Evolutionary conservation across 148 eudicot genomes (phyloP), one percentile per base, ranked within the genome.

Genomic region (Chenopodium quinoa): DNA sequence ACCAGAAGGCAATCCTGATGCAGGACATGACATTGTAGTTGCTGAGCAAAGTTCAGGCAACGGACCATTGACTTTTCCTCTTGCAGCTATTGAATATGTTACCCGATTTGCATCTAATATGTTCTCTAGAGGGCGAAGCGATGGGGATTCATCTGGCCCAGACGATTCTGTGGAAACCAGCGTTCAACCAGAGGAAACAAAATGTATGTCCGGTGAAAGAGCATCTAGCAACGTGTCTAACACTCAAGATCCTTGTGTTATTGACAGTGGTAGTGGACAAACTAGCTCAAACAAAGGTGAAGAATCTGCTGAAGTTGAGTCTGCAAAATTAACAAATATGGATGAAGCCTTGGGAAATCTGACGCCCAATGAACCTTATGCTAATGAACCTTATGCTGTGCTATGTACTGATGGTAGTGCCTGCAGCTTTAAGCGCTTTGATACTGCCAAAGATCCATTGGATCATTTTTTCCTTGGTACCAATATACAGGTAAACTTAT

Each of bases 81-180:
- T 87, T 54, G 94, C 97, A 81, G 94, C 97, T 82, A 75, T 93
- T 80, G 98, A 90, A 73, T 89, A 88, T 88, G 82, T 93, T 85
- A 89, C 97, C 73, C 86, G 93, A 81, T 73, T 93, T 84, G 97
- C 99, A 4, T 86, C 91, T 82, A 95, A 95, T 76, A 91, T 96
- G 84, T 93, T 96, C 83, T 92, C 93, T 79, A 90, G 91, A 71
- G 92, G 98, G 56, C 85, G 79, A 73, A 89, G 81, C 80, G 79
- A 86, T 79, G 79, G 46, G 44, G 94, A 90, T 80, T 76, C 86
- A 79, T 63, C 54, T 54, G 86, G 75, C 72, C 80, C 86, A 40
- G 86, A 88, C 62, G 69, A 71, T 47, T 68, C 80, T 46, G 84
- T 81, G 48, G 93, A 89, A 82, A 84, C 84, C 64, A 90, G 85